Percentiles rank a stretch among this genome's conserved stretches.
These are phyloP conservation scores for Micromonas commoda DNA, from an alignment of 139 green algal genomes.

Conservation along the genomic window DNA sequence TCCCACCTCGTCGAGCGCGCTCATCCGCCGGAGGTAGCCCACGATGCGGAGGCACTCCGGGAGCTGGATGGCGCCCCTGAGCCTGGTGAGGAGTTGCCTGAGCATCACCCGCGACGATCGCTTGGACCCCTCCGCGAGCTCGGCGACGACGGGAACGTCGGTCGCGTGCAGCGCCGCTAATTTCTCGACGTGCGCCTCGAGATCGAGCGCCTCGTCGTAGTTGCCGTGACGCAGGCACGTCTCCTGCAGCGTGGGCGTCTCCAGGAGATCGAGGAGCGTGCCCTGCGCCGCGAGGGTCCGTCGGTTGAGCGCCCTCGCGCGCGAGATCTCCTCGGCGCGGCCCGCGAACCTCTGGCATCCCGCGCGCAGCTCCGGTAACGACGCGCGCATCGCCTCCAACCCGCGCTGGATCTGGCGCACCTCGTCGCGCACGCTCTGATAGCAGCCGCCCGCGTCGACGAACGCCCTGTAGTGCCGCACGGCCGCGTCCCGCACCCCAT, in stretches of 20 bases:
- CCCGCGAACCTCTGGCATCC: slow-evolving; percentile 25
- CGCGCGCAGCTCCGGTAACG: background rate
- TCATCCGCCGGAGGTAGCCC: slow-evolving; percentile 84
- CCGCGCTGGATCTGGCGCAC: background rate
- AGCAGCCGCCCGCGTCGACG: background rate
- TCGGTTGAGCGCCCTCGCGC: slow-evolving; percentile 34
- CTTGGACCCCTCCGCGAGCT: slow-evolving; percentile 57
- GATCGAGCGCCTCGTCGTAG: slow-evolving; percentile 96
- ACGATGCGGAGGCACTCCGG: slow-evolving; percentile 90
- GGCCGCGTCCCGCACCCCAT: background rate
- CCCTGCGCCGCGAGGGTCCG: slow-evolving; percentile 49
- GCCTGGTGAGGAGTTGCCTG: slow-evolving; percentile 25
- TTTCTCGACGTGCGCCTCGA: slow-evolving; percentile 61
- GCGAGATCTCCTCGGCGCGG: slow-evolving; percentile 36
- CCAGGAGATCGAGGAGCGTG: slow-evolving; percentile 81
- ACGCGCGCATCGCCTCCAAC: background rate
- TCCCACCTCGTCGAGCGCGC: slow-evolving; percentile 60
- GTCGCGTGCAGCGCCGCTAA: slow-evolving; percentile 57
- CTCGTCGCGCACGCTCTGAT: background rate
- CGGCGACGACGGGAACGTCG: slow-evolving; percentile 61
- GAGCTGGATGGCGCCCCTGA: slow-evolving; percentile 36
- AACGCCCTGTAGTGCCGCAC: slow-evolving; percentile 16
- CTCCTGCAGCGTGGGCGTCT: slow-evolving; percentile 93
- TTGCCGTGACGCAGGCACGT: slow-evolving; percentile 86
- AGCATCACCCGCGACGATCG: slow-evolving; percentile 65